Conservation (phyloP, 352 stramenopile species). For the Pythium guiyangense region DNA sequence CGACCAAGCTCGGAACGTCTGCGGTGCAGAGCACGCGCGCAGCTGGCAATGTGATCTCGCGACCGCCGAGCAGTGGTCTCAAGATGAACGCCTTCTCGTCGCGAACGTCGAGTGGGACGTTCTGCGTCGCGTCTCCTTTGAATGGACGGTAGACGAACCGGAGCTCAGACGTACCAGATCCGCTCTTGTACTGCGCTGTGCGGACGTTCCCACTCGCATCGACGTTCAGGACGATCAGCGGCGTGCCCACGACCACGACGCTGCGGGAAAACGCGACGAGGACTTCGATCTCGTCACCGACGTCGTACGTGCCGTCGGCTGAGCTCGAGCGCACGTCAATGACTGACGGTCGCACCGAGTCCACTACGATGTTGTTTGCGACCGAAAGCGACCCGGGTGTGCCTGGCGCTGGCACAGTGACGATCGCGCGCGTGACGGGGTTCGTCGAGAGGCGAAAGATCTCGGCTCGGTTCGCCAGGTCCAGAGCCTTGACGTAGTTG, state of each 20-base stretch:
- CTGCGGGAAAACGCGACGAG: conserved; percentile 48
- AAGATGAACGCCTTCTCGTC: conserved; percentile 41
- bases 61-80: conserved; percentile 24
- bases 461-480: conserved; percentile 21
- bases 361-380: conserved; percentile 34
- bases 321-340: conserved; percentile 32
- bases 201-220: conserved; percentile 16
- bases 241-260: conserved; percentile 38
- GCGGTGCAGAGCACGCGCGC: conserved; percentile 41
- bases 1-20: conserved; percentile 21
- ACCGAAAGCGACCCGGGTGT: conserved; percentile 37
- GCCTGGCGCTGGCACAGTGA: conserved; percentile 41
- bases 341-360: conserved; percentile 42
- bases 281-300: conserved; percentile 47
- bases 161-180: conserved; percentile 38
- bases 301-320: conserved; percentile 56
- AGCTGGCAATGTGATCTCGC: conserved; percentile 19
- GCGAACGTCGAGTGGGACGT: conserved; percentile 35
- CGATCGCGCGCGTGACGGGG: conserved; percentile 33
- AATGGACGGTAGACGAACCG: conserved; percentile 47
- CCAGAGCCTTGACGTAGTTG: conserved; percentile 49
- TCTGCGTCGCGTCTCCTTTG: conserved; percentile 36
- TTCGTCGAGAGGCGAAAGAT: conserved; percentile 50
- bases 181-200: conserved; percentile 44
- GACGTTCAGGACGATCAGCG: conserved; percentile 54